Conservation (phyloP, 306 rosid species). For the Benincasa hispida region DNA sequence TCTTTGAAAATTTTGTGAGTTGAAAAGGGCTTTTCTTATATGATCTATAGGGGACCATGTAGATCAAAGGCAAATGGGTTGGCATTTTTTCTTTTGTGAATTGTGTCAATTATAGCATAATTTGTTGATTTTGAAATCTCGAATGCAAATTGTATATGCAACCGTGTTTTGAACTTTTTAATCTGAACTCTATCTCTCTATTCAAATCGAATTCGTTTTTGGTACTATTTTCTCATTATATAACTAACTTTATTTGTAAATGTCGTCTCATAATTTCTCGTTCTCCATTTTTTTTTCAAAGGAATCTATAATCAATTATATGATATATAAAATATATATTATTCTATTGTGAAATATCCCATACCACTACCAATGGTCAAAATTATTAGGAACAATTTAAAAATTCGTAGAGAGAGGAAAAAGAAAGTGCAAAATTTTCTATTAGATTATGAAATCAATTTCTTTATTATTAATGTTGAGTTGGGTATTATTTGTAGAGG, state of each 20-base stretch:
- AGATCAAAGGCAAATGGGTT: neutral
- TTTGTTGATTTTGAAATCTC: neutral
- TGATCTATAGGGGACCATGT: neutral
- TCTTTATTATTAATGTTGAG: neutral
- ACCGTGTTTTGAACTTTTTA: neutral
- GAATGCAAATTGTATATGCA: neutral
- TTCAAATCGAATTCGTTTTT: neutral
- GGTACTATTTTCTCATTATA: neutral
- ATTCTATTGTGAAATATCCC: neutral
- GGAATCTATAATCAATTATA: neutral
- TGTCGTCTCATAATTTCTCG: neutral
- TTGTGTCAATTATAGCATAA: slow-evolving; percentile 1
- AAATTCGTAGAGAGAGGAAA: neutral
- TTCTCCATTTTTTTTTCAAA: neutral
- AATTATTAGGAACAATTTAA: neutral
- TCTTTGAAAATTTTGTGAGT: neutral
- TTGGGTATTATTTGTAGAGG: neutral
- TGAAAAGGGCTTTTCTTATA: neutral
- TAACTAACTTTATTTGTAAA: neutral
- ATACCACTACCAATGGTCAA: neutral
- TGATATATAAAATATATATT: neutral
- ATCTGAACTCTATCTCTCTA: neutral
- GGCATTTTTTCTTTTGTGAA: neutral
- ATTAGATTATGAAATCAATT: neutral
- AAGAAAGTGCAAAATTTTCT: neutral